A percentile compares a stretch with the other conserved stretches of the same genome.
phyloP scores from a whole-genome alignment of 768 basidiomycete species.

The Tylopilus plumbeoviolaceoides region DNA sequence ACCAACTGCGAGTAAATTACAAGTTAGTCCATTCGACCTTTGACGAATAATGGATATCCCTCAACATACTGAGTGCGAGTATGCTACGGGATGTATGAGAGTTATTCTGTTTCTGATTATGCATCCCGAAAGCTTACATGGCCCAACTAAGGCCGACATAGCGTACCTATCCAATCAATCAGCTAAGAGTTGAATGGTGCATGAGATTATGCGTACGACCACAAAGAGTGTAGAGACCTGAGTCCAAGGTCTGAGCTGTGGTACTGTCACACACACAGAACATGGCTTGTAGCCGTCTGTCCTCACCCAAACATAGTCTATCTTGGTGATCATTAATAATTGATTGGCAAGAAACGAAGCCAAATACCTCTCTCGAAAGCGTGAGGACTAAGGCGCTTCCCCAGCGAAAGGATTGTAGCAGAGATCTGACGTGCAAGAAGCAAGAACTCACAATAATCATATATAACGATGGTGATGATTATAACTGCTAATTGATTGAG shows the following conservation, averaged over 20 bases:
- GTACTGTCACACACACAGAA: not conserved
- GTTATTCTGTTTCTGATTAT: too few relatives aligned
- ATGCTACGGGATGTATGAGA: not conserved
- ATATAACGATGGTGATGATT: too few relatives aligned
- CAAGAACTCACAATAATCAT: too few relatives aligned
- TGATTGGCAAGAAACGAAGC: not conserved
- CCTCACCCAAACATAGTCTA: constrained; percentile 14
- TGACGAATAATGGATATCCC: not conserved
- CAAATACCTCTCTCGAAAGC: constrained; percentile 9
- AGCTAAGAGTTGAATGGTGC: too few relatives aligned
- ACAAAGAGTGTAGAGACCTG: constrained; percentile 6
- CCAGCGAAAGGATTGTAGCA: too few relatives aligned
- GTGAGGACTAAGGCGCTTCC: constrained; percentile 11
- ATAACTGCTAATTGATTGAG: too few relatives aligned
- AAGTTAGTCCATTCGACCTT: not conserved
- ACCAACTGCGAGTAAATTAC: not conserved
- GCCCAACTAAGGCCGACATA: not conserved
- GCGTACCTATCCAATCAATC: not conserved
- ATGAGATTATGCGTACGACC: constrained; percentile 1
- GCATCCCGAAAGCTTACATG: not conserved
- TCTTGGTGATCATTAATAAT: not conserved
- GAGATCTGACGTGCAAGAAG: too few relatives aligned
- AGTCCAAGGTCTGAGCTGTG: constrained; percentile 3
- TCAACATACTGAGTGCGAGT: not conserved
- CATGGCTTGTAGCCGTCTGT: too few relatives aligned